These are phyloP conservation scores for Citeromyces hawaiiensis DNA, from an alignment of 1,139 yeast genomes.

Conservation along the genomic window DNA sequence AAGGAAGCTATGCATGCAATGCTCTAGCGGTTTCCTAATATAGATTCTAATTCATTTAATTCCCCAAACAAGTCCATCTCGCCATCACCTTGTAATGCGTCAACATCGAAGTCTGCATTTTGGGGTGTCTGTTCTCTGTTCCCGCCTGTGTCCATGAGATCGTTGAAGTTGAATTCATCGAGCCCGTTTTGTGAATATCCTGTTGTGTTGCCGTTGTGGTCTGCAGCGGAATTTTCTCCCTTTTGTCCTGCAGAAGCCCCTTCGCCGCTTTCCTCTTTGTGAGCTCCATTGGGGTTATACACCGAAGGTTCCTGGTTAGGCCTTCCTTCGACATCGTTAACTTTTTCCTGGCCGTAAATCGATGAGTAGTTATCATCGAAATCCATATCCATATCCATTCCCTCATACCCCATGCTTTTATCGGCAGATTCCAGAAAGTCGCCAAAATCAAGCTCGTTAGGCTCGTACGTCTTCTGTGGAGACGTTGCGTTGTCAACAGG, in stretches of 20 bases:
- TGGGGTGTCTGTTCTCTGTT: neutral
- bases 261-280: neutral
- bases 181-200: neutral
- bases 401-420: conserved; percentile 2
- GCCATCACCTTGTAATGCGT: conserved; percentile 2
- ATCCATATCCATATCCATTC: conserved; percentile 5
- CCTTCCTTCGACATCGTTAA: neutral
- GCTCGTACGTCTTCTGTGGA: conserved; percentile 7
- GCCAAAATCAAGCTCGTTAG: conserved; percentile 10
- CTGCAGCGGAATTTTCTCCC: neutral
- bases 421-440: conserved; percentile 3
- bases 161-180: conserved; percentile 2
- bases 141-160: neutral
- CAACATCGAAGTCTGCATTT: neutral
- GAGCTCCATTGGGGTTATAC: neutral
- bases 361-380: neutral
- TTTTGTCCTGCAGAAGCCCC: neutral
- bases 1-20: neutral
- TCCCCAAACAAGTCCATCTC: conserved; percentile 1
- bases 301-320: neutral
- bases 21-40: conserved; percentile 1
- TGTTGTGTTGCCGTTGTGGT: neutral
- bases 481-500: conserved; percentile 7
- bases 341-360: conserved; percentile 1
- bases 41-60: neutral